These are phyloP conservation scores for Fraxinus nigra DNA, from an alignment of 305 asterid genomes.

Conservation along the genomic window DNA sequence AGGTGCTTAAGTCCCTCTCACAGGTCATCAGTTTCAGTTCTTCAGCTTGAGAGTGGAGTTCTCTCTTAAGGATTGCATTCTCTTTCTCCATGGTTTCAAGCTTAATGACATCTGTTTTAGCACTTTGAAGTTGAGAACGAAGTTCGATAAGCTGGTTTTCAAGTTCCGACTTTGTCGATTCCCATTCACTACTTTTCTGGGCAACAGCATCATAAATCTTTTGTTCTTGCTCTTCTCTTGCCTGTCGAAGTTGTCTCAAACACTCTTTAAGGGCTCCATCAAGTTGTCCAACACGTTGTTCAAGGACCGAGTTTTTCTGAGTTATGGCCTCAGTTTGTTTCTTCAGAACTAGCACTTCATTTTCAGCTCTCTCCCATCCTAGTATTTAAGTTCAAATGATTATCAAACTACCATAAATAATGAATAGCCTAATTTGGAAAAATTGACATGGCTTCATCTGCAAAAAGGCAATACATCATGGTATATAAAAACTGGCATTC, in stretches of 20 bases:
- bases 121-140: conserved; percentile 44
- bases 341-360: conserved; percentile 58
- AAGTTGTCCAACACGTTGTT: conserved; percentile 63
- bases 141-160: conserved; percentile 53
- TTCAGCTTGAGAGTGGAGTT: conserved; percentile 47
- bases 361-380: conserved; percentile 98
- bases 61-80: conserved; percentile 51
- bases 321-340: conserved; percentile 57
- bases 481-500: background rate
- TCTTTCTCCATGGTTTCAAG: conserved; percentile 67
- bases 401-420: background rate
- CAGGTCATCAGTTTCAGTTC: conserved; percentile 46
- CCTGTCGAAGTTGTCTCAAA: conserved; percentile 80
- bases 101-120: conserved; percentile 41
- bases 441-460: background rate
- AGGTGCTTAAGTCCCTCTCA: conserved; percentile 70
- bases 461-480: background rate
- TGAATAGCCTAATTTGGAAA: background rate
- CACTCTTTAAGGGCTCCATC: conserved; percentile 95
- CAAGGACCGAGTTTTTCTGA: conserved; percentile 57
- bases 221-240: conserved; percentile 77
- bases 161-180: conserved; percentile 48
- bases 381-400: conserved; percentile 20
- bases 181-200: conserved; percentile 50
- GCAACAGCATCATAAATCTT: conserved; percentile 43